These are phyloP conservation scores for Aspergillus jensenii DNA, from an alignment of 2,329 filamentous ascomycete species.

Conservation along the genomic window DNA sequence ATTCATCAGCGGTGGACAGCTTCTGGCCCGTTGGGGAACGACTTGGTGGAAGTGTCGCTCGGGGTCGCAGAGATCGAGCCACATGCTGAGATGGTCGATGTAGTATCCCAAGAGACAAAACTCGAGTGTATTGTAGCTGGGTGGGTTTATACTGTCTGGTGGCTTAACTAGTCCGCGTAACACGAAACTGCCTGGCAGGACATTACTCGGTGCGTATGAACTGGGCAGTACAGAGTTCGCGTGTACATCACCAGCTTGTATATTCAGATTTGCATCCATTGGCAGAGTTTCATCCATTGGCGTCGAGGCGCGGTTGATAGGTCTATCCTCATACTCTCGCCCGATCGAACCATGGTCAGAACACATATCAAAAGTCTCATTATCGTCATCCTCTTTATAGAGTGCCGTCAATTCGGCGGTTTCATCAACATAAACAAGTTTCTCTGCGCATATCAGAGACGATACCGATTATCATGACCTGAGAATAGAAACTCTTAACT, in stretches of 20 bases:
- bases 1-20: conserved; percentile 41
- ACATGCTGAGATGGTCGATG: conserved; percentile 22
- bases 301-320: no score
- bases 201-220: neutral
- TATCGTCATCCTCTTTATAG: neutral
- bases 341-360: no score
- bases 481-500: no score
- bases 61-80: conserved; percentile 43
- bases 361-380: no score
- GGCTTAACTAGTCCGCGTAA: neutral
- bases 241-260: no score
- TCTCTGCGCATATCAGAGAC: neutral
- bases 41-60: conserved; percentile 39
- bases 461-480: no score
- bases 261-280: no score
- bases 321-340: no score
- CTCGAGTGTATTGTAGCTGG: neutral
- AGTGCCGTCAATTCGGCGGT: neutral
- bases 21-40: conserved; percentile 40
- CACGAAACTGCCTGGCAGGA: neutral
- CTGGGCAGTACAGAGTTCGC: neutral
- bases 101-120: neutral
- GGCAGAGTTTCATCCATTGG: no score
- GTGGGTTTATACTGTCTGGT: neutral
- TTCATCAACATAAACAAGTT: conserved; percentile 2